A percentile compares a stretch with the other conserved stretches of the same genome.
These are phyloP conservation scores for Aspergillus sp. DNA, from an alignment of 2,329 filamentous ascomycete species.

Conservation along the genomic window DNA sequence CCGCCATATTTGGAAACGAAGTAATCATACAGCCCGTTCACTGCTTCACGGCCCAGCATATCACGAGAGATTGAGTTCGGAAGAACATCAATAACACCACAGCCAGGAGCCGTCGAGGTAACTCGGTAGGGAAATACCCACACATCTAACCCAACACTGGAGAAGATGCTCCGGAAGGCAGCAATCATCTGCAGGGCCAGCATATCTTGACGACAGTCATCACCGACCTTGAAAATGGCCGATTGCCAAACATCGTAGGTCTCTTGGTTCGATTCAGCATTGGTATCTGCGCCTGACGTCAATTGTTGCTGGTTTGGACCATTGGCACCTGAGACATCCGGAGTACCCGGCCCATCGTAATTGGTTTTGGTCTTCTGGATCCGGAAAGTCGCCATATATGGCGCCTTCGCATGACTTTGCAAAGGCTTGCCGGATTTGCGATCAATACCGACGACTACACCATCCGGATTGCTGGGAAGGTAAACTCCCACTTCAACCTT, in stretches of 20 bases:
- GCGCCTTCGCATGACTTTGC: conserved; percentile 95
- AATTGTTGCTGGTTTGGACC: conserved; percentile 21
- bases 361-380: conserved; percentile 65
- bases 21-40: conserved; percentile 97
- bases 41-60: conserved; percentile 95
- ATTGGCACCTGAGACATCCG: conserved; percentile 16
- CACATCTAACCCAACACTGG: conserved; percentile 86
- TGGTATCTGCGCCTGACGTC: conserved; percentile 4
- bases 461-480: conserved; percentile 91
- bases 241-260: conserved; percentile 97
- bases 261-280: conserved; percentile 32
- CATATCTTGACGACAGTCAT: conserved; percentile 96
- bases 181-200: conserved; percentile 96
- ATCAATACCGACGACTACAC: conserved; percentile 94
- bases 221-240: conserved; percentile 98
- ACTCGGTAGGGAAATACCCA: conserved; percentile 97
- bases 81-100: conserved; percentile 94
- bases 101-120: conserved; percentile 92
- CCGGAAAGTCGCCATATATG: conserved; percentile 97
- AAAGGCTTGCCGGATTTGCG: conserved; percentile 95
- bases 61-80: conserved; percentile 97
- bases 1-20: conserved; percentile 96
- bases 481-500: conserved; percentile 96
- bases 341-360: conserved; percentile 18
- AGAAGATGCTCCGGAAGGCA: conserved; percentile 94